These are phyloP conservation scores for Diaporthe caulivora DNA, from an alignment of 2,329 filamentous ascomycete species.

Conservation along the genomic window DNA sequence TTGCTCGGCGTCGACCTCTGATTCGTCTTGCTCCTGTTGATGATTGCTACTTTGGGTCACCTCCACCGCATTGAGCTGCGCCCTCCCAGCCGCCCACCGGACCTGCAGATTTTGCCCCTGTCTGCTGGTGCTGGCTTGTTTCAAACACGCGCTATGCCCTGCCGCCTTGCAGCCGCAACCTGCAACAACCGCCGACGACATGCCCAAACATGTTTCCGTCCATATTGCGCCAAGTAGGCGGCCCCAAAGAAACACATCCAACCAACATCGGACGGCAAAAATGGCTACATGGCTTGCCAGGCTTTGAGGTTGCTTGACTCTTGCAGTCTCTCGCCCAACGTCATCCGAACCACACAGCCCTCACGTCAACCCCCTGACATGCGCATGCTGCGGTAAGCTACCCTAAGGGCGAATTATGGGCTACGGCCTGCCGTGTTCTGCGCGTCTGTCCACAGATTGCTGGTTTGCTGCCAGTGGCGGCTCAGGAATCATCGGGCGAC, in stretches of 20 bases:
- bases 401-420: neutral
- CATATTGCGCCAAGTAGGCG: slow-evolving; percentile 27
- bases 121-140: slow-evolving; percentile 31
- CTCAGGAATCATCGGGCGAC: neutral
- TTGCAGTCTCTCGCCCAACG: slow-evolving; percentile 7
- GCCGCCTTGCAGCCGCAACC: slow-evolving; percentile 26
- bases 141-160: slow-evolving; percentile 34
- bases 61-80: slow-evolving; percentile 29
- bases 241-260: slow-evolving; percentile 21
- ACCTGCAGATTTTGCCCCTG: slow-evolving; percentile 25
- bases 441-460: neutral
- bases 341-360: slow-evolving; percentile 15
- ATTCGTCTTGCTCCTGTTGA: slow-evolving; percentile 22
- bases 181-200: slow-evolving; percentile 22
- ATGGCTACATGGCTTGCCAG: neutral
- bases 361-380: slow-evolving; percentile 27
- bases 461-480: slow-evolving; percentile 15
- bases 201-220: slow-evolving; percentile 15
- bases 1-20: neutral
- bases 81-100: slow-evolving; percentile 29
- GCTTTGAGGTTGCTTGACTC: neutral
- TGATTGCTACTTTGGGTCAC: slow-evolving; percentile 10
- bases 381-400: slow-evolving; percentile 14
- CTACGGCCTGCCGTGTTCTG: neutral
- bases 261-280: neutral